Conservation (phyloP, 1,284 basidiomycete species). For the Pisolithus thermaeus region DNA sequence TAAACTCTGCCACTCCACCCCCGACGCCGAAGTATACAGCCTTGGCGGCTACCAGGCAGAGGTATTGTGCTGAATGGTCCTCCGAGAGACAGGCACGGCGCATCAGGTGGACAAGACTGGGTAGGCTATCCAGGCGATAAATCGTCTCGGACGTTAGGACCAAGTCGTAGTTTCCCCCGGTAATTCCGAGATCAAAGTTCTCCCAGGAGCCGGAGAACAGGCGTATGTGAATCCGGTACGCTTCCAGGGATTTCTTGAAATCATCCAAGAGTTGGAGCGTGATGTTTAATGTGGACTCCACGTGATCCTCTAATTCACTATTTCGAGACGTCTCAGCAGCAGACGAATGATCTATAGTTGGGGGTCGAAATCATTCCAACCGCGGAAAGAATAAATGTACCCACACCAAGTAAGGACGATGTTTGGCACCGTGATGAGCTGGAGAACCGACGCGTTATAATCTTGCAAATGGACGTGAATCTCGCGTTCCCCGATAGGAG, state of each 20-base stretch:
- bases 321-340: constrained; percentile 17
- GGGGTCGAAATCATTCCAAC: not conserved
- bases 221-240: constrained; percentile 52
- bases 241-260: constrained; percentile 56
- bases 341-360: constrained; percentile 21
- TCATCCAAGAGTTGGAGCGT: constrained; percentile 57
- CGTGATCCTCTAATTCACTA: constrained; percentile 3
- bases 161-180: constrained; percentile 50
- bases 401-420: constrained; percentile 82
- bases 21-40: constrained; percentile 96
- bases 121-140: constrained; percentile 69
- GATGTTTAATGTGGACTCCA: constrained; percentile 49
- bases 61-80: constrained; percentile 13
- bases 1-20: constrained; percentile 79
- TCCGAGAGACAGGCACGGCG: constrained; percentile 9
- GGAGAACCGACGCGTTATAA: constrained; percentile 83
- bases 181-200: constrained; percentile 33
- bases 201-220: constrained; percentile 87
- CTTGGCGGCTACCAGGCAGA: constrained; percentile 82
- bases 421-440: constrained; percentile 86
- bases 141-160: constrained; percentile 92
- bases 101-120: constrained; percentile 58
- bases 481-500: constrained; percentile 16
- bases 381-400: constrained; percentile 25
- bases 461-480: constrained; percentile 86